phyloP scores from a whole-genome alignment of 2,329 filamentous ascomycete genomes.

The Xylaria sp. region DNA sequence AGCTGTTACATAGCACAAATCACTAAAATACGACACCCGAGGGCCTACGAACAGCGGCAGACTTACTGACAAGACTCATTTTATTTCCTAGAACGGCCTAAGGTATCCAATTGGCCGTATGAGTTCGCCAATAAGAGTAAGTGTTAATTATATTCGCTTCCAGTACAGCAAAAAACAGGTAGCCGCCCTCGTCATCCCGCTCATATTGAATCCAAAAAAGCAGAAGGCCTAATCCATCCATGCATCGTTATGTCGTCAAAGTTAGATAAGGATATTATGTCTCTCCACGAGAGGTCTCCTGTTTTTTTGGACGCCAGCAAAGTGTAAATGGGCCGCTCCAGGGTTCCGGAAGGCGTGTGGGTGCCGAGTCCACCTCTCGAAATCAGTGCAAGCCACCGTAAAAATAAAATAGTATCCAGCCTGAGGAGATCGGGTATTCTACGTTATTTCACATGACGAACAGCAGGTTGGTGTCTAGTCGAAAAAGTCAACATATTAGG shows the following conservation, averaged over 20 bases:
- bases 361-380: conserved; percentile 25
- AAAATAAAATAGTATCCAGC: conserved; percentile 13
- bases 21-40: too few relatives aligned
- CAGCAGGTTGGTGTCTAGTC: conserved; percentile 70
- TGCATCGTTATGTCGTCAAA: conserved; percentile 28
- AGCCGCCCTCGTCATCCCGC: conserved; percentile 22
- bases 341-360: conserved; percentile 5
- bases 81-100: conserved; percentile 6
- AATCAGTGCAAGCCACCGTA: conserved; percentile 32
- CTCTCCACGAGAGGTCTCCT: conserved; percentile 8
- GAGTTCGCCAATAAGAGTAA: conserved; percentile 5
- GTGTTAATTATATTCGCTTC: conserved; percentile 17
- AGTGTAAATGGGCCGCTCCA: conserved; percentile 17
- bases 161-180: conserved; percentile 22
- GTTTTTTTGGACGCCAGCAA: conserved; percentile 17
- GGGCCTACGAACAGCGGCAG: background rate
- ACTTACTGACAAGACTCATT: background rate
- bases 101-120: conserved; percentile 4
- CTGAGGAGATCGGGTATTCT: conserved; percentile 3
- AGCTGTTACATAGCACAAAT: too few relatives aligned
- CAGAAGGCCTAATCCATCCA: conserved; percentile 1
- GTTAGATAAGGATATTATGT: conserved; percentile 15
- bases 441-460: conserved; percentile 70
- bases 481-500: conserved; percentile 29
- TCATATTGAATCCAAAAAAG: conserved; percentile 3